A percentile compares a stretch with the other conserved stretches of the same genome.
These are phyloP conservation scores for Lablab purpureus DNA, from an alignment of 306 rosid genomes.

Conservation along the genomic window DNA sequence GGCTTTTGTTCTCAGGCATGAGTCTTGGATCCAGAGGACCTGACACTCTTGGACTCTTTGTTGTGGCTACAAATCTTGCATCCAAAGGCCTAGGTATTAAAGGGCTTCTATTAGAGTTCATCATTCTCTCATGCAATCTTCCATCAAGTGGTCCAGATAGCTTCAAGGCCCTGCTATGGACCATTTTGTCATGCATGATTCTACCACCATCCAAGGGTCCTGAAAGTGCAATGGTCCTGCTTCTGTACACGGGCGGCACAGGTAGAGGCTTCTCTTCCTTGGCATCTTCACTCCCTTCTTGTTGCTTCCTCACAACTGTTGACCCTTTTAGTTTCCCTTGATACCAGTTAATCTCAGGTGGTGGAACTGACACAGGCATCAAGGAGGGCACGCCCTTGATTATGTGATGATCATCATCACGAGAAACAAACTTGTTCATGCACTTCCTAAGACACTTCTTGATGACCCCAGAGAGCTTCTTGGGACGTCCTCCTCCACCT, in stretches of 20 bases:
- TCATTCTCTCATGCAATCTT: conserved; percentile 56
- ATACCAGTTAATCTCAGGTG: conserved; percentile 42
- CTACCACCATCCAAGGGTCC: conserved; percentile 86
- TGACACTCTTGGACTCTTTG: conserved; percentile 62
- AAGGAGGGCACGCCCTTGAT: conserved; percentile 14
- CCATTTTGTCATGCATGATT: conserved; percentile 42
- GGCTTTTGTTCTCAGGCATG: conserved; percentile 49
- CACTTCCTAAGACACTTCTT: conserved; percentile 68
- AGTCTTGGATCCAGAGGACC: conserved; percentile 57
- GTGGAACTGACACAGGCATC: conserved; percentile 18
- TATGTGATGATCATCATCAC: conserved; percentile 30
- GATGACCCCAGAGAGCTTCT: conserved; percentile 52
- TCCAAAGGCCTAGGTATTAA: conserved; percentile 44
- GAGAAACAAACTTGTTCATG: conserved; percentile 49
- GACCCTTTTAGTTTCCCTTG: conserved; percentile 61
- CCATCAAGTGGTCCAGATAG: conserved; percentile 91
- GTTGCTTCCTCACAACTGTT: conserved; percentile 47
- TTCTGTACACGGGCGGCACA: conserved; percentile 42
- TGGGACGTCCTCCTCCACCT: conserved; percentile 13
- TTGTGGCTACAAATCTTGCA: conserved; percentile 42
- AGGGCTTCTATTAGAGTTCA: conserved; percentile 59
- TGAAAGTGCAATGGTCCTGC: conserved; percentile 65
- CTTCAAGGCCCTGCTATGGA: conserved; percentile 41
- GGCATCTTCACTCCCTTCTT: conserved; percentile 25
- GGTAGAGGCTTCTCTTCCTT: conserved; percentile 48